Evolutionary conservation across 129 eudicot genomes (phyloP).

Genomic region (Saussurea involucrata): DNA sequence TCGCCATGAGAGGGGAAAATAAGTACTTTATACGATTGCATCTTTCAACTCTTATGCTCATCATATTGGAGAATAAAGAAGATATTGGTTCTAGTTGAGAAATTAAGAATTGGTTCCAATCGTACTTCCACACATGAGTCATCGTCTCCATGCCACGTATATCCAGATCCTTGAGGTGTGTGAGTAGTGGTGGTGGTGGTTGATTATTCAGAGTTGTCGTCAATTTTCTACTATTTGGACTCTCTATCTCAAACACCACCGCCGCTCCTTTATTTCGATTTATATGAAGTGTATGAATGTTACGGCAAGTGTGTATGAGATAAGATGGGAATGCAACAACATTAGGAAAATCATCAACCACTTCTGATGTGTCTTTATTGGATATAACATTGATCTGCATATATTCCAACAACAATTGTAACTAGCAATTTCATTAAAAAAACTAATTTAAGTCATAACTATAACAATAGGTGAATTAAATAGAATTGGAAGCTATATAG

Average conservation of each 20-base stretch:
- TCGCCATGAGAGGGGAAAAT: conserved; percentile 11
- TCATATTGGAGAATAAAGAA: background rate
- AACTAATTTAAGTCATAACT: no score
- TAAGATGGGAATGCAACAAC: conserved; percentile 3
- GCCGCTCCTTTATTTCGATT: background rate
- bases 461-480: no score
- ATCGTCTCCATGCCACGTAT: background rate
- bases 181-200: no score
- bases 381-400: background rate
- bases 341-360: background rate
- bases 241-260: conserved; percentile 12
- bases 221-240: no score
- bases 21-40: conserved; percentile 1
- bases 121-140: conserved; percentile 4
- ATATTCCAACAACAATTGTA: no score
- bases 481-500: no score
- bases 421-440: no score
- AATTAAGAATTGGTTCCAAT: background rate
- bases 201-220: background rate
- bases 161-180: background rate
- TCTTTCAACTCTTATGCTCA: background rate
- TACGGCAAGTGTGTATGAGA: background rate
- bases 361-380: background rate
- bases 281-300: background rate
- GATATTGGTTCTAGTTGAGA: background rate